Percentiles rank a stretch among this genome's conserved stretches.
These are phyloP conservation scores for Piedraia hortae DNA, from an alignment of 2,329 filamentous ascomycete species.

Conservation along the genomic window DNA sequence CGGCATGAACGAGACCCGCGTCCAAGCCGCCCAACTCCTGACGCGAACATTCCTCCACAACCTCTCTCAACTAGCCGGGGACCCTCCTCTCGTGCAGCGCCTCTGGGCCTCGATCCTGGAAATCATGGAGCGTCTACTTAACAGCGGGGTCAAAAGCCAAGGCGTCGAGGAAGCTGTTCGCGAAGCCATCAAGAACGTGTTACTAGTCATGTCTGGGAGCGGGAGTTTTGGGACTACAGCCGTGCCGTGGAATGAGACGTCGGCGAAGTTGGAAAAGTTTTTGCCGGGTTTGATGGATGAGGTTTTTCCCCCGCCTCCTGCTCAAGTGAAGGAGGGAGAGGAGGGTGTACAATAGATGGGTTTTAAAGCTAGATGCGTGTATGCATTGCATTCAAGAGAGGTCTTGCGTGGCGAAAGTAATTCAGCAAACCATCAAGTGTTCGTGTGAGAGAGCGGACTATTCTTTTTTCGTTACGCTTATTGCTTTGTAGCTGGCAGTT, in stretches of 20 bases:
- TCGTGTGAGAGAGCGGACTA: too few relatives aligned
- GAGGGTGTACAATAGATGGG: too few relatives aligned
- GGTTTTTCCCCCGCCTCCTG: slow-evolving; percentile 25
- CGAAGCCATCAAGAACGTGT: slow-evolving; percentile 84
- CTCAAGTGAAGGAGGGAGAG: background rate
- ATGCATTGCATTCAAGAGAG: too few relatives aligned
- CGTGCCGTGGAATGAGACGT: slow-evolving; percentile 32
- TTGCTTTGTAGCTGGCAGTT: too few relatives aligned
- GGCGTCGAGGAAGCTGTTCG: slow-evolving; percentile 72
- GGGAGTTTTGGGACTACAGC: slow-evolving; percentile 22
- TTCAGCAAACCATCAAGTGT: too few relatives aligned
- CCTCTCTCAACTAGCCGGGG: slow-evolving; percentile 58
- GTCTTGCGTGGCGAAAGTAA: too few relatives aligned
- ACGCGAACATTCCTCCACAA: slow-evolving; percentile 95
- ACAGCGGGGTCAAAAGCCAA: slow-evolving; percentile 54
- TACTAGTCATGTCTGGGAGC: slow-evolving; percentile 80
- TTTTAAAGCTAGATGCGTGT: too few relatives aligned
- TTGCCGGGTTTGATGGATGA: slow-evolving; percentile 30
- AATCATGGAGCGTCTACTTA: slow-evolving; percentile 88
- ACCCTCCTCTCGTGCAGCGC: too few relatives aligned
- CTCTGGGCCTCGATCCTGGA: slow-evolving; percentile 42
- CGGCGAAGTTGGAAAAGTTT: slow-evolving; percentile 30
- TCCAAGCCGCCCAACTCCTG: slow-evolving; percentile 69
- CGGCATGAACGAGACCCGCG: slow-evolving; percentile 86
- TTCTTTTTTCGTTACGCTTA: too few relatives aligned